These are phyloP conservation scores for Ophiostoma novo-ulmi DNA, from an alignment of 2,329 filamentous ascomycete species.

Conservation along the genomic window DNA sequence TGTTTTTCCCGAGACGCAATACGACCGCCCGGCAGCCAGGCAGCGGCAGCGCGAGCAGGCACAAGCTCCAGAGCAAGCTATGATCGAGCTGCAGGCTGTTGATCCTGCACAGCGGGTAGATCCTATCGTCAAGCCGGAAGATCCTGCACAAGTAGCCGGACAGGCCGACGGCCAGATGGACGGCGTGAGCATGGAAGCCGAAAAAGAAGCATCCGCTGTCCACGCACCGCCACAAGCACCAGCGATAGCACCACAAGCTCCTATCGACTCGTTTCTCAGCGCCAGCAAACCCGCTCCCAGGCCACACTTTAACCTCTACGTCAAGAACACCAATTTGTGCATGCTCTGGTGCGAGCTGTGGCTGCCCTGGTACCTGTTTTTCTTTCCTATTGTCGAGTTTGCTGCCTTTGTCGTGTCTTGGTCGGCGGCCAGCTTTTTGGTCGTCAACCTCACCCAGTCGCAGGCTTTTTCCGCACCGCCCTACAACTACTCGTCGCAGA, in stretches of 20 bases:
- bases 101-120: background rate
- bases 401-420: slow-evolving; percentile 58
- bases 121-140: background rate
- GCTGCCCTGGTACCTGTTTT: slow-evolving; percentile 57
- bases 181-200: background rate
- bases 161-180: background rate
- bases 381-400: slow-evolving; percentile 59
- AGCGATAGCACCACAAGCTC: background rate
- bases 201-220: background rate
- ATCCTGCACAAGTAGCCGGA: background rate
- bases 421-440: slow-evolving; percentile 41
- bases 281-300: background rate
- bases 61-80: slow-evolving; percentile 43
- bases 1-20: slow-evolving; percentile 60
- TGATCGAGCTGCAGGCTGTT: background rate
- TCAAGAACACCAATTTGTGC: slow-evolving; percentile 44
- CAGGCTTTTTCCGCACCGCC: slow-evolving; percentile 40
- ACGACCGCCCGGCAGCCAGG: slow-evolving; percentile 39
- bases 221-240: background rate
- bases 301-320: slow-evolving; percentile 36
- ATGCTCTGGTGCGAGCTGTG: slow-evolving; percentile 51
- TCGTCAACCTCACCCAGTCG: slow-evolving; percentile 54
- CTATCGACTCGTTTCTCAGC: background rate
- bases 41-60: slow-evolving; percentile 37
- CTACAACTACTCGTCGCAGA: slow-evolving; percentile 40